Conservation (phyloP, 129 eudicot species). For the Flaveria brownii region DNA sequence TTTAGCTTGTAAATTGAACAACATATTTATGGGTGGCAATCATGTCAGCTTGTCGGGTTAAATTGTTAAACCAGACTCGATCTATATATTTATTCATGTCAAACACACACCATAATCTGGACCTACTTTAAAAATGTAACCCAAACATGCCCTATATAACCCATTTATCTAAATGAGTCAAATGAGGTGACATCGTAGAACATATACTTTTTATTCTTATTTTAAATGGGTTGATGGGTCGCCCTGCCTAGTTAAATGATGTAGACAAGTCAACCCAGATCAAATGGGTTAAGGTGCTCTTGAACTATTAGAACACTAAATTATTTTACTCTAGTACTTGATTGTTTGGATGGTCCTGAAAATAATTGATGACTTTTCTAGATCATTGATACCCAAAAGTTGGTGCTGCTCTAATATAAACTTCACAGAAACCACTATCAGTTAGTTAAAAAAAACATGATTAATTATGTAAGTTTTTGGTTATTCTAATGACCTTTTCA, state of each 20-base stretch:
- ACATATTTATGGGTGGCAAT: no score
- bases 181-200: no score
- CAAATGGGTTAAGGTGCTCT: no score
- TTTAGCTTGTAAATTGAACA: no score
- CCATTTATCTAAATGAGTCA: neutral
- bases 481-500: neutral
- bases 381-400: slow-evolving; percentile 28
- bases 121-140: neutral
- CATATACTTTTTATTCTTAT: no score
- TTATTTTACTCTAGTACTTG: slow-evolving; percentile 14
- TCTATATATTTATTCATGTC: no score
- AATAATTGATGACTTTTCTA: slow-evolving; percentile 15
- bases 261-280: no score
- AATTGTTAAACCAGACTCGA: no score
- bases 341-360: slow-evolving; percentile 31
- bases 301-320: neutral
- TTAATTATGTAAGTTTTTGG: slow-evolving; percentile 12
- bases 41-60: no score
- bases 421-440: slow-evolving; percentile 14
- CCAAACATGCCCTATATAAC: neutral
- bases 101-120: no score
- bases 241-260: no score
- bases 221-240: no score
- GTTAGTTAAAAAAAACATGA: slow-evolving; percentile 15
- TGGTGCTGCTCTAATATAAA: neutral